Evolutionary conservation across 2,329 filamentous ascomycete species (phyloP), one percentile per base, ranked within the genome.

Genomic region (Aureobasidium zeae): DNA sequence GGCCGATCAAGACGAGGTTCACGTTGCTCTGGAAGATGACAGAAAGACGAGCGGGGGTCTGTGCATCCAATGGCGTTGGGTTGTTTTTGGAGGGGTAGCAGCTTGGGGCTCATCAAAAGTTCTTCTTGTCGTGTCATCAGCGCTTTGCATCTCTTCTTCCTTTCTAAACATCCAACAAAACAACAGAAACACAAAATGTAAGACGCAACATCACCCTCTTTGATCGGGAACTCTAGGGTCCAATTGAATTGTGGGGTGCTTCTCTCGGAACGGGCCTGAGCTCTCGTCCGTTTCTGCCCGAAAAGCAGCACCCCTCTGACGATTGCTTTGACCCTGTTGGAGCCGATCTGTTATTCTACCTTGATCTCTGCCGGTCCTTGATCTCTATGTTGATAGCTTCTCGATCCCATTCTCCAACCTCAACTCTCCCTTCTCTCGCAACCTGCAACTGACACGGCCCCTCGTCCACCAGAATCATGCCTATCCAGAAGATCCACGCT

Each of bases 401-500:
- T n/a, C n/a, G n/a, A n/a, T n/a, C n/a, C n/a, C n/a, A n/a, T n/a
- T n/a, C n/a, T n/a, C n/a, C n/a, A n/a, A n/a, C n/a, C n/a, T n/a
- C n/a, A n/a, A n/a, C n/a, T n/a, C n/a, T 35, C 46, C 10, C 35
- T 24, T 25, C 36, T 19, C 24, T 32, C 22, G 12, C 19, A 16
- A 15, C 15, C 39, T 24, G 20, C 21, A 12, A 43, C 39, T 43
- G n/a, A 48, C 37, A 30, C 16, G 7, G 5, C 15, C 30, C 19
- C 9, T 11, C 22, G 12, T 20, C 39, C 15, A 6, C n/a, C 39
- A 43, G 39, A 4, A 43, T 15, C 56, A 98, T 98, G 91, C 73
- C 84, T 55, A 72, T 72, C 62, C 64, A 63, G 55, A 71, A 71
- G 64, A 71, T 72, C 59, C 69, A 72, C 66, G 68, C 69, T 52